A percentile compares a stretch with the other conserved stretches of the same genome.
These are phyloP conservation scores for Pascua sp. DNA, from an alignment of 1,284 basidiomycete genomes.

Conservation along the genomic window DNA sequence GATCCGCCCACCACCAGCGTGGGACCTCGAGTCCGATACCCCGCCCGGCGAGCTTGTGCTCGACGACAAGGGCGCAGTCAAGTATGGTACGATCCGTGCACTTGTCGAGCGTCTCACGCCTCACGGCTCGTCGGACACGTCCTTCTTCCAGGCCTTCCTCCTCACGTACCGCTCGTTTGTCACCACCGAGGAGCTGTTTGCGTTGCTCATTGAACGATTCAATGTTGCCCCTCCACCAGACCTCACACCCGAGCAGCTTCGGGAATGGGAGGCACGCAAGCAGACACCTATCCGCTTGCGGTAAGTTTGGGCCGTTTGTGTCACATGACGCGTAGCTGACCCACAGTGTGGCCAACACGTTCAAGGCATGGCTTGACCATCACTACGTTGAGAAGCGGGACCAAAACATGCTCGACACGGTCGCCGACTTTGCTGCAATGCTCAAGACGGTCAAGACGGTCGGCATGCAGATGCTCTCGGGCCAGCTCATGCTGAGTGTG, in stretches of 20 bases:
- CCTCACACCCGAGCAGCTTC: slow-evolving; percentile 62
- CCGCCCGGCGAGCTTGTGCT: slow-evolving; percentile 75
- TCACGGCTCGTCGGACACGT: slow-evolving; percentile 64
- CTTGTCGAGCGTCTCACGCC: slow-evolving; percentile 85
- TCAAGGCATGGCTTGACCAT: slow-evolving; percentile 76
- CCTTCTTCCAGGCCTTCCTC: slow-evolving; percentile 87
- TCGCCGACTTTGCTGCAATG: slow-evolving; percentile 67
- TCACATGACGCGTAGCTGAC: background rate
- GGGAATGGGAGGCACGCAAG: slow-evolving; percentile 84
- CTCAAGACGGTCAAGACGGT: too few relatives aligned
- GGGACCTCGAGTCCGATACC: slow-evolving; percentile 81
- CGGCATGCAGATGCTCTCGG: slow-evolving; percentile 61
- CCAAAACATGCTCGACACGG: slow-evolving; percentile 66
- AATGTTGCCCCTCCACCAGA: slow-evolving; percentile 71
- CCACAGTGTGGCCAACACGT: slow-evolving; percentile 71
- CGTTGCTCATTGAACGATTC: slow-evolving; percentile 81
- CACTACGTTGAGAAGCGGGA: slow-evolving; percentile 79
- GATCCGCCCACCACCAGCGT: slow-evolving; percentile 58
- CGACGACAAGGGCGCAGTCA: slow-evolving; percentile 74
- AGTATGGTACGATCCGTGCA: slow-evolving; percentile 80
- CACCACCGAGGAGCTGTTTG: slow-evolving; percentile 76
- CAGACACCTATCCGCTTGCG: slow-evolving; percentile 82
- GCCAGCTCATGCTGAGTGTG: slow-evolving; percentile 67
- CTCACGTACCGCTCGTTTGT: slow-evolving; percentile 98
- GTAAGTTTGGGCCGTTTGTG: slow-evolving; percentile 52